A percentile compares a stretch with the other conserved stretches of the same genome.
Conservation (phyloP, 2,329 filamentous ascomycete genomes). For the Sporothrix globosa region DNA sequence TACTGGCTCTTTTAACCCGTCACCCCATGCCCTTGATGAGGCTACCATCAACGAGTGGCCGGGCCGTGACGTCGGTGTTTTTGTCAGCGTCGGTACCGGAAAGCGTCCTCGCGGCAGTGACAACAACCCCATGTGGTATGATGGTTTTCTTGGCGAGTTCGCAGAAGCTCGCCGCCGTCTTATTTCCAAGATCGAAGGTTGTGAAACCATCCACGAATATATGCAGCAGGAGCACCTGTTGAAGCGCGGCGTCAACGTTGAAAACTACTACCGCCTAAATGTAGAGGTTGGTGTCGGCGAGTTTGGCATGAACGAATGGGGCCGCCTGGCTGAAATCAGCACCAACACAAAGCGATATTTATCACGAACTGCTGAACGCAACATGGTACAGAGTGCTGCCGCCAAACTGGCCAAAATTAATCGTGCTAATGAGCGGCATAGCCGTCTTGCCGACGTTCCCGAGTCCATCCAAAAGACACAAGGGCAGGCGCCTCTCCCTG, state of each 20-base stretch:
- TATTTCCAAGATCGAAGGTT: conserved; percentile 92
- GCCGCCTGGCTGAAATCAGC: conserved; percentile 90
- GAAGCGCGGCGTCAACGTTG: conserved; percentile 77
- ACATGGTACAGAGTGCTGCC: conserved; percentile 74
- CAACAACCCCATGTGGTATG: conserved; percentile 84
- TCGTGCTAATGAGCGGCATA: conserved; percentile 70
- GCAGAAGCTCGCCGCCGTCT: conserved; percentile 84
- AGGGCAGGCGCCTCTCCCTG: neutral
- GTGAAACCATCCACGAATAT: conserved; percentile 83
- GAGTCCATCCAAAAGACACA: conserved; percentile 44
- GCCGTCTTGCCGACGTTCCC: conserved; percentile 52
- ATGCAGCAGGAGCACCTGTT: conserved; percentile 80
- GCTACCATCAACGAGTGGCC: conserved; percentile 94
- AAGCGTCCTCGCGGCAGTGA: conserved; percentile 70
- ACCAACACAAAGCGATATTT: conserved; percentile 88
- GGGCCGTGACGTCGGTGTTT: conserved; percentile 86
- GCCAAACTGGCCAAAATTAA: conserved; percentile 83
- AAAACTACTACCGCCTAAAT: conserved; percentile 95
- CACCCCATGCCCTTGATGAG: conserved; percentile 84
- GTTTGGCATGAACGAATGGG: conserved; percentile 99
- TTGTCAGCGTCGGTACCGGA: conserved; percentile 92
- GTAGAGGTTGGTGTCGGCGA: conserved; percentile 95
- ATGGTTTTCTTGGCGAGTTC: conserved; percentile 89
- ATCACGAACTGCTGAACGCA: conserved; percentile 70
- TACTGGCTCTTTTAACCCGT: conserved; percentile 86